Base-by-base conservation (phyloP, 345 rosid species). In the Eucalyptus brandiana region DNA sequence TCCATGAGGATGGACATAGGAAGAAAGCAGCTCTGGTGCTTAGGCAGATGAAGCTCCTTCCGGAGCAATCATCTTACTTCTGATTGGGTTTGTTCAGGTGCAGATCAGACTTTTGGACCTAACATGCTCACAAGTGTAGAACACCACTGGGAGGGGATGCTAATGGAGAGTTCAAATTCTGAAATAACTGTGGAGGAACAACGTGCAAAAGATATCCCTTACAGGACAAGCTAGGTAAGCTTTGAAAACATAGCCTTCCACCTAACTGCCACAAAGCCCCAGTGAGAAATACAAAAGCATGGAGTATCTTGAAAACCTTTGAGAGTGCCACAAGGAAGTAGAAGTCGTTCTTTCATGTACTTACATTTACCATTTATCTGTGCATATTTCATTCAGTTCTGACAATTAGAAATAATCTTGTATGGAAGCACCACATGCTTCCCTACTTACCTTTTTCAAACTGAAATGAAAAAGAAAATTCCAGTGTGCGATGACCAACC, bases 11-110 rank as follows among this genome's bases (percentile, higher is more conserved):
- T 51, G 81, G 85, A 62, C 92, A 92, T 21, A 92, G 60, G 90
- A 94, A 93, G 90, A 92, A 92, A 88, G 93, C 90, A 49, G 96
- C 94, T 49, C 86, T 92, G 54, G 94, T 93, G 89, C 95, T 93
- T 87, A 86, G 86, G 88, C 93, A 93, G 87, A 93, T 94, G 95
- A 65, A 89, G 11, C 23, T 92, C 89, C 88, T 94, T 62, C 96
- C 95, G 8, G 92, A 93, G 24, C 96, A 94, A 87, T 94, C 96
- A 26, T 94, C 95, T n/a, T 94, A 93, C 88, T 93, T 94, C 91
- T 94, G 91, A 94, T 65, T 58, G 72, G 58, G 47, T 76, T 40
- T 40, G 30, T 21, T 76, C 47, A 76, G 85, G 85, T 12, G 26
- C 23, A 12, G 30, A 76, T 76, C 83, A 76, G 85, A 76, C 85